A percentile compares a stretch with the other conserved stretches of the same genome.
Evolutionary conservation across 176 grass and related monocot genomes (phyloP).

Genomic region (Carex littledalei): DNA sequence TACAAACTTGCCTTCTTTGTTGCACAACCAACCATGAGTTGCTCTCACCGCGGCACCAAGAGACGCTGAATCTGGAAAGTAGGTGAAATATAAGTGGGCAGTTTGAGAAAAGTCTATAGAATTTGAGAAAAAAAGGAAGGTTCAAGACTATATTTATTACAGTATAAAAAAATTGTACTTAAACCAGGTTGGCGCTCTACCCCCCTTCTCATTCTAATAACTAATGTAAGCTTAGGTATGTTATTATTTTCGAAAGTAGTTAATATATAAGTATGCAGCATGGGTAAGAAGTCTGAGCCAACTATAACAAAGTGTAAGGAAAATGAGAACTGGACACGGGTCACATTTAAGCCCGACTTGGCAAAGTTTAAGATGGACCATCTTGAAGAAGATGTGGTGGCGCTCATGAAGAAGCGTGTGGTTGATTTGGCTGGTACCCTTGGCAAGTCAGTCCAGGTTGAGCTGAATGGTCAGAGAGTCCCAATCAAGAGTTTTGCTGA

Average conservation of each 20-base stretch:
- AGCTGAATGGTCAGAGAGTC: constrained; percentile 63
- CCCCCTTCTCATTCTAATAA: neutral
- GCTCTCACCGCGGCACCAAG: no score
- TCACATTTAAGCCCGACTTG: no score
- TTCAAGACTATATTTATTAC: neutral
- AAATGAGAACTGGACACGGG: no score
- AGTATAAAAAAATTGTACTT: neutral
- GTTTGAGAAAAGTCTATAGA: neutral
- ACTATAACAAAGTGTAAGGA: no score
- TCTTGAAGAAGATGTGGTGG: no score
- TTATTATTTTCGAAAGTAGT: neutral
- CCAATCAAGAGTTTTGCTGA: constrained; percentile 47
- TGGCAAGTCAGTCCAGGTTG: constrained; percentile 73
- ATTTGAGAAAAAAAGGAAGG: neutral
- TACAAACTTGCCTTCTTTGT: no score
- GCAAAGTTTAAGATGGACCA: no score
- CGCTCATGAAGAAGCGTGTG: no score
- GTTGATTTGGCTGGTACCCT: no score
- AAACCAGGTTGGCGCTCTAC: neutral
- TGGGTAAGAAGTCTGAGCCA: no score
- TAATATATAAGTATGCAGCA: neutral
- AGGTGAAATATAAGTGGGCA: neutral
- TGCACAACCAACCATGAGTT: no score
- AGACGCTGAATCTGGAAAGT: constrained; percentile 70
- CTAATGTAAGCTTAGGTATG: neutral